Conservation (phyloP, 1,284 basidiomycete genomes). For the Microbotryomycetes sp. region DNA sequence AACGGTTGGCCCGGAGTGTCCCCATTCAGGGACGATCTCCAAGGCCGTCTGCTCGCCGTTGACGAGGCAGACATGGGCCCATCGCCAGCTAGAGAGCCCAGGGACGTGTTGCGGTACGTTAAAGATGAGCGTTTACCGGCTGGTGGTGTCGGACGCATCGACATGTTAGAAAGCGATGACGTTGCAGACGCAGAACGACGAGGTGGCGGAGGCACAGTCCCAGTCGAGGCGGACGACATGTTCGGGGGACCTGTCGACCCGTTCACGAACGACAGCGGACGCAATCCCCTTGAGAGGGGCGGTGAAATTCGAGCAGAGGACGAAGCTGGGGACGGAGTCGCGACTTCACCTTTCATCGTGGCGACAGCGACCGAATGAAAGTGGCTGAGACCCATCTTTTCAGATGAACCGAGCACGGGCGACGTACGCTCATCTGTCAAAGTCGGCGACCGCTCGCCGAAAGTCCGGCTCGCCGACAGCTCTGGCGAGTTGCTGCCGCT, state of each 20-base stretch:
- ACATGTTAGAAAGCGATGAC: neutral
- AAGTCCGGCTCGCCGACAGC: neutral
- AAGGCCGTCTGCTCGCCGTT: neutral
- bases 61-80: neutral
- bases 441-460: neutral
- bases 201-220: neutral
- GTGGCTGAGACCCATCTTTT: constrained; percentile 22
- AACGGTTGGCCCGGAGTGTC: neutral
- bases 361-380: constrained; percentile 27
- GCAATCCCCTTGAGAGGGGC: constrained; percentile 14
- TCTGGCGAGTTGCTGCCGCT: neutral
- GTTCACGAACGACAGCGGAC: constrained; percentile 28
- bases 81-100: constrained; percentile 2
- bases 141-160: neutral
- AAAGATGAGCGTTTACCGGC: constrained; percentile 24
- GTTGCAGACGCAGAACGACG: neutral
- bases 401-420: constrained; percentile 11
- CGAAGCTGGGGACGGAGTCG: neutral
- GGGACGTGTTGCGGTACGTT: constrained; percentile 20
- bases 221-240: neutral
- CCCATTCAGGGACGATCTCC: neutral
- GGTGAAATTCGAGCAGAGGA: constrained; percentile 2
- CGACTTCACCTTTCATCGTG: neutral
- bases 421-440: neutral
- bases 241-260: neutral